Conservation (phyloP, 1,284 basidiomycete species). For the Rhodotorula sp. region DNA sequence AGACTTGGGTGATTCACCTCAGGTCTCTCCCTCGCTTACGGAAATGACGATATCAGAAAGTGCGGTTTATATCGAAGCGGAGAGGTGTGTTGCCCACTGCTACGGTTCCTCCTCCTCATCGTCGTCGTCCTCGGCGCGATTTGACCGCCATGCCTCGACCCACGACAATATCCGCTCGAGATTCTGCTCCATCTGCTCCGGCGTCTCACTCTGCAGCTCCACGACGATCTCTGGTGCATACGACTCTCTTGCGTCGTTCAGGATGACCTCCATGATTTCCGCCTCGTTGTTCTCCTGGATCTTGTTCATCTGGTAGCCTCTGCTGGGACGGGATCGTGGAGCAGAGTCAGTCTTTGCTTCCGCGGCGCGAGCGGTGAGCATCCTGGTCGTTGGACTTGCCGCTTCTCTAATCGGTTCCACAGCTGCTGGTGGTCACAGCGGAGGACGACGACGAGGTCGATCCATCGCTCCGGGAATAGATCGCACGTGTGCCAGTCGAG, state of each 20-base stretch:
- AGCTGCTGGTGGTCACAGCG: constrained; percentile 82
- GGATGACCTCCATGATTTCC: constrained; percentile 93
- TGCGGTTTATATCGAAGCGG: not conserved
- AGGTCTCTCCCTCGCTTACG: no score
- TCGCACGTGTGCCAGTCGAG: constrained; percentile 98
- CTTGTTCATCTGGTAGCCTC: constrained; percentile 85
- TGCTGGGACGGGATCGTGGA: constrained; percentile 48
- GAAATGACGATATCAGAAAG: no score
- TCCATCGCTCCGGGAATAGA: constrained; percentile 92
- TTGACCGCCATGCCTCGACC: constrained; percentile 49
- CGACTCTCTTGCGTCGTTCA: constrained; percentile 81
- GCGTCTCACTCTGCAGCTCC: constrained; percentile 75
- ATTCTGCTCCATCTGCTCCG: constrained; percentile 81
- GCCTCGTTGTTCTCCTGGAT: constrained; percentile 98
- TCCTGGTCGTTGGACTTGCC: no score
- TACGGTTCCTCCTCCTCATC: constrained; percentile 14
- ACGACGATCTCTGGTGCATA: constrained; percentile 85
- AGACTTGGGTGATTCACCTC: no score
- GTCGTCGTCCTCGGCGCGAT: constrained; percentile 12
- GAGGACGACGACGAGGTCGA: constrained; percentile 93
- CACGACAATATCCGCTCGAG: constrained; percentile 79
- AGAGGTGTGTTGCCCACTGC: not conserved
- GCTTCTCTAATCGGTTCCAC: constrained; percentile 91
- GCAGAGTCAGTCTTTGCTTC: not conserved
- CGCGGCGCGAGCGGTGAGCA: no score